A percentile compares a stretch with the other conserved stretches of the same genome.
These are phyloP conservation scores for Exophiala spinifera DNA, from an alignment of 2,329 filamentous ascomycete genomes.

Conservation along the genomic window DNA sequence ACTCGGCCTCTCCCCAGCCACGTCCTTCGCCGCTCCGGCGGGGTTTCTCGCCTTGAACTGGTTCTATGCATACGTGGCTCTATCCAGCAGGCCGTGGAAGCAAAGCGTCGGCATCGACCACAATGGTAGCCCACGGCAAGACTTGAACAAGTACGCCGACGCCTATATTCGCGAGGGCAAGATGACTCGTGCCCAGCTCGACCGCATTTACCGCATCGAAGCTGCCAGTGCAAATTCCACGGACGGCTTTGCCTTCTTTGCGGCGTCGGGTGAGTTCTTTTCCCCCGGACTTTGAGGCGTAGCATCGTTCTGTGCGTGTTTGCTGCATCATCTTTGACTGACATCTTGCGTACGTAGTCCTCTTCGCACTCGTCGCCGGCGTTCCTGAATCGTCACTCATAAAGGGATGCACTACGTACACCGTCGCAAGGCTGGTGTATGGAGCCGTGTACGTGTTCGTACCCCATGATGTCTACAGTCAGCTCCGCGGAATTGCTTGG, in stretches of 20 bases:
- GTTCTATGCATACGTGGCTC: slow-evolving; percentile 44
- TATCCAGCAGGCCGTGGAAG: slow-evolving; percentile 46
- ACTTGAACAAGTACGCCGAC: slow-evolving; percentile 47
- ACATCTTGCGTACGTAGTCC: slow-evolving; percentile 28
- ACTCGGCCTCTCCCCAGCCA: slow-evolving; percentile 3
- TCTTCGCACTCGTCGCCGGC: slow-evolving; percentile 41
- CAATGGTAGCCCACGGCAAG: slow-evolving; percentile 47
- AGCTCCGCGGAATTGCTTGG: slow-evolving; percentile 41
- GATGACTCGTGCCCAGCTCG: slow-evolving; percentile 42
- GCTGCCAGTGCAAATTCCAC: slow-evolving; percentile 48
- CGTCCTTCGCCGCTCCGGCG: slow-evolving; percentile 9
- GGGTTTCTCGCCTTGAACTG: slow-evolving; percentile 22
- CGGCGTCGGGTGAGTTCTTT: slow-evolving; percentile 22
- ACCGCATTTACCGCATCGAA: slow-evolving; percentile 24
- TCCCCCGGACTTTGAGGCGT: no score
- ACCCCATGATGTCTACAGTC: slow-evolving; percentile 36
- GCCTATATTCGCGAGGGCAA: slow-evolving; percentile 44
- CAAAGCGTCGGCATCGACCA: slow-evolving; percentile 46
- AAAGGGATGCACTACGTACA: slow-evolving; percentile 40
- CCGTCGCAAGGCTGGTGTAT: slow-evolving; percentile 42
- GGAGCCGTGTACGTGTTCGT: slow-evolving; percentile 41
- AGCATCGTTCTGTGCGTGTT: no score
- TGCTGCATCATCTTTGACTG: no score
- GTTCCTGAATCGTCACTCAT: slow-evolving; percentile 40
- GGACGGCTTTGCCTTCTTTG: slow-evolving; percentile 37